These are phyloP conservation scores for Pestalotiopsis sp. DNA, from an alignment of 2,329 filamentous ascomycete species.

Conservation along the genomic window DNA sequence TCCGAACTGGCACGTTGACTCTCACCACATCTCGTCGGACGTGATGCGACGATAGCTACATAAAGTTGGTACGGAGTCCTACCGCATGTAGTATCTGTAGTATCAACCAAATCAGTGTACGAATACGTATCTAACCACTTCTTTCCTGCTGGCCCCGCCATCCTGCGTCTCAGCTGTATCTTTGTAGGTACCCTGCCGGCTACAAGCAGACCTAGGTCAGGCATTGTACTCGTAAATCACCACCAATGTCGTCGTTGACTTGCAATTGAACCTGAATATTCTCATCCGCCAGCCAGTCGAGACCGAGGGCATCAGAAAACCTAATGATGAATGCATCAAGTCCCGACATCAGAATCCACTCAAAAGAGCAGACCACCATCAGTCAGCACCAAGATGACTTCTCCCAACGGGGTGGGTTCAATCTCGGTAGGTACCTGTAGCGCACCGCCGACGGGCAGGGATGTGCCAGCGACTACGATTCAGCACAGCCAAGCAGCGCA, in stretches of 20 bases:
- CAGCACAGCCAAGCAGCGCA: background rate
- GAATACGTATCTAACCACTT: background rate
- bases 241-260: too few relatives aligned
- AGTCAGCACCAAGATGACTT: background rate
- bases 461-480: background rate
- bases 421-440: background rate
- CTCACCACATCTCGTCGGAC: background rate
- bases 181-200: too few relatives aligned
- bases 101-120: background rate
- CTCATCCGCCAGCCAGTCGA: too few relatives aligned
- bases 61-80: background rate
- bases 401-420: background rate
- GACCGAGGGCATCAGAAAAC: too few relatives aligned
- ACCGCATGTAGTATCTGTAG: background rate
- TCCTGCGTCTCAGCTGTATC: too few relatives aligned
- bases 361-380: background rate
- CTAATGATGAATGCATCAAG: too few relatives aligned
- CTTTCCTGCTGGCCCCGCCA: too few relatives aligned
- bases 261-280: too few relatives aligned
- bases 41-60: background rate
- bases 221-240: too few relatives aligned
- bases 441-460: background rate
- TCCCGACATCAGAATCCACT: background rate
- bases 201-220: too few relatives aligned
- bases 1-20: background rate